These are phyloP conservation scores for Podila epigama DNA, from an alignment of 192 early-diverging fungal genomes.

Conservation along the genomic window DNA sequence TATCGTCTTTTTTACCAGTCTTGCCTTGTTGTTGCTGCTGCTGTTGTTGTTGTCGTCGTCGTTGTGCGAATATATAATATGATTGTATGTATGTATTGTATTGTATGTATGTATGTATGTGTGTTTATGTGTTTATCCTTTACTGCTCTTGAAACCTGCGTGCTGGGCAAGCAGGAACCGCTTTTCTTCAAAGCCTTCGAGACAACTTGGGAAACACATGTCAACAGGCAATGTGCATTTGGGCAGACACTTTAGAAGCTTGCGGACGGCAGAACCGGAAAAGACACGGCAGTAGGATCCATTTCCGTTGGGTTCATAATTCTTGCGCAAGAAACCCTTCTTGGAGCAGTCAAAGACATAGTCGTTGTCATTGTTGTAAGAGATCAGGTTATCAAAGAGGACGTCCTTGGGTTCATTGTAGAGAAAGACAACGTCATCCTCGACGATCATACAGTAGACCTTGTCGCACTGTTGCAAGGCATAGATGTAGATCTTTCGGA, in stretches of 20 bases:
- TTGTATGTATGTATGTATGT: no score
- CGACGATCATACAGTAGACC: slow-evolving; percentile 14
- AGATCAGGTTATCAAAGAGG: slow-evolving; percentile 18
- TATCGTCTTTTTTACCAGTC: no score
- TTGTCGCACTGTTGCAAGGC: slow-evolving; percentile 11
- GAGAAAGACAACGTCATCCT: slow-evolving; percentile 14
- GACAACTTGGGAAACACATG: neutral
- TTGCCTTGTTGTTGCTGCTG: no score
- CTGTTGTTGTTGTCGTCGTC: no score
- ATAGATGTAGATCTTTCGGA: neutral
- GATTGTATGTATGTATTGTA: no score
- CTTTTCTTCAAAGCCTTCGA: neutral
- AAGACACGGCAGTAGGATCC: slow-evolving; percentile 2
- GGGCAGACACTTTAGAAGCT: neutral
- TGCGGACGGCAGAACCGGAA: slow-evolving; percentile 7
- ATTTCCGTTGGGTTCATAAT: slow-evolving; percentile 11
- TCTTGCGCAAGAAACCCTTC: slow-evolving; percentile 11
- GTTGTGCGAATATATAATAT: no score
- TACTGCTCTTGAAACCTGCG: neutral
- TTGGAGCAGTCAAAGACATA: slow-evolving; percentile 20
- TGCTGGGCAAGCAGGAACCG: slow-evolving; percentile 4
- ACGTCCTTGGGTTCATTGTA: slow-evolving; percentile 11
- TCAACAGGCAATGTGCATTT: neutral
- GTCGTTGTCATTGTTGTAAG: slow-evolving; percentile 26
- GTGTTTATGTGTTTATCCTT: neutral